Evolutionary conservation across 2,329 filamentous ascomycete genomes (phyloP).

Genomic region (Claviceps pusilla): DNA sequence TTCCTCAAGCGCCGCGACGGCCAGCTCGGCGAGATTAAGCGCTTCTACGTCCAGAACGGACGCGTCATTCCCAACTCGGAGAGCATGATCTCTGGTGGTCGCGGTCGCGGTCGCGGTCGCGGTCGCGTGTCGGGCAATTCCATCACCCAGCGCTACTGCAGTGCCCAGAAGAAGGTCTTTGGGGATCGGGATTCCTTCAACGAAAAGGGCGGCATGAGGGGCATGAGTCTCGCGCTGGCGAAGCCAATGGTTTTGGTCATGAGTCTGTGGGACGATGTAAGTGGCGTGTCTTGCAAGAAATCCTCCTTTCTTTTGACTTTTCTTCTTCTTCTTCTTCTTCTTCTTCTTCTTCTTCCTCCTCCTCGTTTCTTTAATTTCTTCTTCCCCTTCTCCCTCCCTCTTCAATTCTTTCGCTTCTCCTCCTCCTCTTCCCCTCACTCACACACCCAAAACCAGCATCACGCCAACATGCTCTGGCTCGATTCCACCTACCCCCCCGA

Average conservation of each 20-base stretch:
- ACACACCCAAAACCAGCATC: constrained; percentile 23
- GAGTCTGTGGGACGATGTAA: constrained; percentile 45
- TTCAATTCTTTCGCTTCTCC: not conserved
- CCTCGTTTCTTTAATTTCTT: not conserved
- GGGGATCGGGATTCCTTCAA: constrained; percentile 39
- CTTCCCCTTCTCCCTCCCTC: not conserved
- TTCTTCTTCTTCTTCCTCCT: not conserved
- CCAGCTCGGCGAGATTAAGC: constrained; percentile 43
- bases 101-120: not conserved
- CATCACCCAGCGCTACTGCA: constrained; percentile 45
- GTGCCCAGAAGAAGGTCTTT: constrained; percentile 41
- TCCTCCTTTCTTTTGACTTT: not conserved
- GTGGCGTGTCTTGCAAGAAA: constrained; percentile 3
- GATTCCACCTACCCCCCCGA: not conserved
- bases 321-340: too few species aligned
- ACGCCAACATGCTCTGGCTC: constrained; percentile 41
- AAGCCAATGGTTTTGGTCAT: constrained; percentile 33
- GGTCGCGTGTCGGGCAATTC: constrained; percentile 22
- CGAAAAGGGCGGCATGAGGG: constrained; percentile 39
- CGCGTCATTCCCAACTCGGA: constrained; percentile 28
- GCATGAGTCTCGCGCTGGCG: constrained; percentile 34
- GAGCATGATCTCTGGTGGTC: constrained; percentile 9
- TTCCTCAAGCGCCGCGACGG: constrained; percentile 37
- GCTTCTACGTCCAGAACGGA: constrained; percentile 51
- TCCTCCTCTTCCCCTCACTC: not conserved